phyloP scores from a whole-genome alignment of 2,329 filamentous ascomycete genomes.

The Penicillium polonicum region DNA sequence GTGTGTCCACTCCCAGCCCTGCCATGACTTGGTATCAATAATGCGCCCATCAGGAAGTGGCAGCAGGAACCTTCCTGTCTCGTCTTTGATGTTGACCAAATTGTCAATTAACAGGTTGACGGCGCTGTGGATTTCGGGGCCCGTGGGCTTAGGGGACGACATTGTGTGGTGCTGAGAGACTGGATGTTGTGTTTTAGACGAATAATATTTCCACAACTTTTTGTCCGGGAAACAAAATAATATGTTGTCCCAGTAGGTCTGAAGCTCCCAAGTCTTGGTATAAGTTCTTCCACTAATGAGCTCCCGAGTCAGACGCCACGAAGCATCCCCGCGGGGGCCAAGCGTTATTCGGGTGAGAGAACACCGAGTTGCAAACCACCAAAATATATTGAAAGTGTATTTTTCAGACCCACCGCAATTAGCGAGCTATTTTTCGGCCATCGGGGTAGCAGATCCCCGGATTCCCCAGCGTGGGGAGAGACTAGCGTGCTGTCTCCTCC shows the following conservation, averaged over 20 bases:
- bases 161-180: constrained; percentile 11
- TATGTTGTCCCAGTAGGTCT: background rate
- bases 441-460: constrained; percentile 22
- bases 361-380: constrained; percentile 4
- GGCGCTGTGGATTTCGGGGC: constrained; percentile 50
- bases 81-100: constrained; percentile 74
- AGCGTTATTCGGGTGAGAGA: constrained; percentile 21
- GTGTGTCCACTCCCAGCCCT: constrained; percentile 75
- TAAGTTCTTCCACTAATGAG: constrained; percentile 17
- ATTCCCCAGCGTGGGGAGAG: background rate
- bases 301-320: constrained; percentile 12
- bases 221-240: background rate
- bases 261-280: background rate
- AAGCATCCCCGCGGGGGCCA: constrained; percentile 15
- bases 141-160: constrained; percentile 18
- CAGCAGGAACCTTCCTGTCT: constrained; percentile 70
- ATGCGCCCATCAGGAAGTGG: constrained; percentile 69
- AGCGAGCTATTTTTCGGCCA: background rate
- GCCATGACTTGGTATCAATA: constrained; percentile 81
- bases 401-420: background rate
- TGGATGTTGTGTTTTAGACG: background rate
- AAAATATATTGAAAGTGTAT: background rate
- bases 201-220: background rate
- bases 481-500: background rate
- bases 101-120: constrained; percentile 69